Evolutionary conservation across 192 early-diverging fungal genomes (phyloP), one percentile per base, ranked within the genome.

Genomic region (Coemansia brasiliensis): DNA sequence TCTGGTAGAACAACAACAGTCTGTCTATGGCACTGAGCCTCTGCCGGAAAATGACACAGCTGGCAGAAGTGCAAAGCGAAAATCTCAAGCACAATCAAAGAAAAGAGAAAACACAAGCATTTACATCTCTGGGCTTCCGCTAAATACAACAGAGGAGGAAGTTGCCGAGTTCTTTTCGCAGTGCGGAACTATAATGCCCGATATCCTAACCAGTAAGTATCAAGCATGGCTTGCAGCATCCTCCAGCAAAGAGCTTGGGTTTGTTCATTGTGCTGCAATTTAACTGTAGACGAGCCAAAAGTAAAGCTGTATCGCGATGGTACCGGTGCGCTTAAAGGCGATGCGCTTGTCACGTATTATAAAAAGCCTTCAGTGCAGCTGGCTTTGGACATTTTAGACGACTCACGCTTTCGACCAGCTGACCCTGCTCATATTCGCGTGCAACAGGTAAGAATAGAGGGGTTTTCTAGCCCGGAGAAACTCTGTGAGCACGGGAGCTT

Each of bases 261-360:
- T 38, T 48, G 13, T 4, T 21, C 15, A 52, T 38, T 41, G 8
- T 43, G 17, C 27, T 56, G 20, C 59, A 45, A 18, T 17, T 35
- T 26, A 5, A 6, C 27, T 17, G 54, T 81, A 89, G 93, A 88
- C 18, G 71, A 86, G 51, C 93, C 94, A 9, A 87, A 86, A 40
- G 92, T 99, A 55, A 99, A 97, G 63, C 62, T 99, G 44, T 99
- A 99, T 63, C 80, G 71, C 12, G 79, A 94, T 46, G 73, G 63
- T n/a, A 61, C 85, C 6, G 88, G 87, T 7, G 55, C 61, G 7
- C 63, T 84, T 20, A 96, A 95, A 64, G 96, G 96, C 2, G 96
- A 99, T 69, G 96, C 88, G 5, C 73, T 99, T 5, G 87, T 99
- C 6, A 90, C 87, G 11, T 99, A 91, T 68, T 87, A 94, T 60